Evolutionary conservation across 352 stramenopile species (phyloP), one percentile per base, ranked within the genome.

Genomic region (Phytophthora pistaciae): DNA sequence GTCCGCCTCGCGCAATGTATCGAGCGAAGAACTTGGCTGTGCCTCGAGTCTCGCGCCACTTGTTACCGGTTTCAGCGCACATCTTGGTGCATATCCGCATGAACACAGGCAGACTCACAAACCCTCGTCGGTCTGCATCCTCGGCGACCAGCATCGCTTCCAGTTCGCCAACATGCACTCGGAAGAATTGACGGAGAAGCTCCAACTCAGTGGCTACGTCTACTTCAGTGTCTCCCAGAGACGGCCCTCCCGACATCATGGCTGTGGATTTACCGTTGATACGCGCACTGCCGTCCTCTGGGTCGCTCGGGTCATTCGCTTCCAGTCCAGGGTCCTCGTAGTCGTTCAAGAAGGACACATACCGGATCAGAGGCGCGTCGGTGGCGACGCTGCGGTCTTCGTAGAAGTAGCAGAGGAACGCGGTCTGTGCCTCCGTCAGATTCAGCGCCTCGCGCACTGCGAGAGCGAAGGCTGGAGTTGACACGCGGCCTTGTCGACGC

Each of bases 401-500:
- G 70, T 94, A 94, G 56, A 94, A 94, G 58, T 90, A 88, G 29
- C 82, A 85, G 11, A 94, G 71, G 72, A 94, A 94, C 3, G 87
- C 83, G 1, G 74, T 76, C 64, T 94, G 87, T 21, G 89, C 83
- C 20, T 91, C 84, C 9, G 72, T 85, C n/a, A 94, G 66, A 16
- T 68, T 66, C 52, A 92, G 66, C 1, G 70, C 70, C 2, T 74
- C 69, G 56, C 83, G 86, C 42, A 92, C 70, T 23, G 88, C 78
- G 16, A 67, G 33, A 7, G 74, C 72, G 53, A 94, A 94, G 27
- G 75, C 73, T 25, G 75, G 49, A 0, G 82, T 78, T 8, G 79
- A 58, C 16, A 94, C 67, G 5, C 84, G 87, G 8, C 87, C 84
- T 49, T 87, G 71, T n/a, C 83, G 81, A 29, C 82, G 73, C 3